Percentiles rank a stretch among this genome's conserved stretches.
Conservation (phyloP, 768 basidiomycete genomes). For the Panaeolus papilionaceus region DNA sequence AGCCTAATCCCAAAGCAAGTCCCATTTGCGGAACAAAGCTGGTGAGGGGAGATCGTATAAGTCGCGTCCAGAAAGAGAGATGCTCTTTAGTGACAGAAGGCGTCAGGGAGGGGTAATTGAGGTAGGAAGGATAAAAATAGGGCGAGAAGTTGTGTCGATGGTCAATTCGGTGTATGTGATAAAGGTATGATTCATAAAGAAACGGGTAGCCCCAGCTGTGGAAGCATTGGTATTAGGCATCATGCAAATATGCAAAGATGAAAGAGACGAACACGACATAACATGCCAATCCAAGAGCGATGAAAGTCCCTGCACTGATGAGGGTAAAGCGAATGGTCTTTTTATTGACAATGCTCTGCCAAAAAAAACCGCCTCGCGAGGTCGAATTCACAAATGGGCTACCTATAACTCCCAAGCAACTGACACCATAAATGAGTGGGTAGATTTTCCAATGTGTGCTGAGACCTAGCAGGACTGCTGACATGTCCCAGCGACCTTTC, state of each 20-base stretch:
- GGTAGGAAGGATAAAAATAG: slow-evolving; percentile 95
- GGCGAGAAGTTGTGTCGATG: slow-evolving; percentile 99
- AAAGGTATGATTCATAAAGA: slow-evolving; percentile 90
- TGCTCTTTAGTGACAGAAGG: slow-evolving; percentile 21
- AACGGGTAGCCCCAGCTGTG: slow-evolving; percentile 94
- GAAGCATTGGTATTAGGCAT: neutral
- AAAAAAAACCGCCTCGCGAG: slow-evolving; percentile 34
- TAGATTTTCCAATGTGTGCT: slow-evolving; percentile 98
- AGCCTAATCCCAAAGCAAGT: slow-evolving; percentile 72
- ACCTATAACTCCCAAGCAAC: slow-evolving; percentile 65
- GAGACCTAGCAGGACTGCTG: slow-evolving; percentile 79
- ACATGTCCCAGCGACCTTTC: slow-evolving; percentile 60
- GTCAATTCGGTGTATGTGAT: slow-evolving; percentile 90
- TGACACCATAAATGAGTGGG: slow-evolving; percentile 89
- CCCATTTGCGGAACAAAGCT: slow-evolving; percentile 87
- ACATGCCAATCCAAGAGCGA: slow-evolving; percentile 62
- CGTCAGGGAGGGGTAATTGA: slow-evolving; percentile 67
- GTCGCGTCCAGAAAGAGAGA: slow-evolving; percentile 42
- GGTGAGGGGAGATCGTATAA: slow-evolving; percentile 75
- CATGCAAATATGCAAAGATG: slow-evolving; percentile 14
- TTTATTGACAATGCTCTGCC: slow-evolving; percentile 50
- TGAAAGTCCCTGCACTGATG: slow-evolving; percentile 75
- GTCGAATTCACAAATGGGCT: slow-evolving; percentile 21
- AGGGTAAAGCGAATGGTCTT: slow-evolving; percentile 67
- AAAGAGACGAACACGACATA: slow-evolving; percentile 57